Percentiles rank a stretch among this genome's conserved stretches.
phyloP scores from a whole-genome alignment of 768 basidiomycete genomes.

The Hericium erinaceus region DNA sequence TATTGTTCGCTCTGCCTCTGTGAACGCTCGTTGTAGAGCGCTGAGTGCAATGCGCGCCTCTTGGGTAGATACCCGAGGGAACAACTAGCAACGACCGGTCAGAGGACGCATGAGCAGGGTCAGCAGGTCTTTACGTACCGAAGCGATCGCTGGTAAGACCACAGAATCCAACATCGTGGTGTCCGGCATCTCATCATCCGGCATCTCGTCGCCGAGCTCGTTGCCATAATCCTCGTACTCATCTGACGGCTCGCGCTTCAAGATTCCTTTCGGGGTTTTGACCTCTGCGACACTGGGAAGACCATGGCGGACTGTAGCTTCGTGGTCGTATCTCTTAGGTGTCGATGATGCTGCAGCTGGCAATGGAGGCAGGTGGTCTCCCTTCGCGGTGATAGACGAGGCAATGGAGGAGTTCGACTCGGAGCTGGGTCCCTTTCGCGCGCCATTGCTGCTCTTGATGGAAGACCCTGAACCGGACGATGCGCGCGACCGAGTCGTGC shows the following conservation, averaged over 20 bases:
- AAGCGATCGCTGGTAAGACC: constrained; percentile 91
- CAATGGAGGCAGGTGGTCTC: constrained; percentile 48
- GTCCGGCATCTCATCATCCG: constrained; percentile 50
- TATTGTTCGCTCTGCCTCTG: constrained; percentile 90
- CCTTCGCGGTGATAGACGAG: constrained; percentile 41
- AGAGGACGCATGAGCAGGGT: background rate
- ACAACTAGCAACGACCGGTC: constrained; percentile 47
- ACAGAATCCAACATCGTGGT: constrained; percentile 96
- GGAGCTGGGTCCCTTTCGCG: constrained; percentile 16
- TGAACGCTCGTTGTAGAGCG: constrained; percentile 83
- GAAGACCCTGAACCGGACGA: constrained; percentile 32
- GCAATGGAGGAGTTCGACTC: constrained; percentile 18
- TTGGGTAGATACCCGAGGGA: constrained; percentile 87
- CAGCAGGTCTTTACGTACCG: constrained; percentile 43
- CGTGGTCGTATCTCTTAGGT: constrained; percentile 37
- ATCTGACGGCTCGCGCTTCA: constrained; percentile 41
- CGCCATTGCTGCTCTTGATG: constrained; percentile 24
- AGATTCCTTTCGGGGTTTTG: constrained; percentile 13
- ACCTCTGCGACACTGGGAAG: constrained; percentile 18
- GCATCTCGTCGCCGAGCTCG: constrained; percentile 33
- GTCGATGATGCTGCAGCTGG: constrained; percentile 25
- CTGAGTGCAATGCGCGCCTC: constrained; percentile 83
- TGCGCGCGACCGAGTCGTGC: constrained; percentile 21
- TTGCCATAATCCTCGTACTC: constrained; percentile 57
- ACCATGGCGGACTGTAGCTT: constrained; percentile 59